A percentile compares a stretch with the other conserved stretches of the same genome.
These are phyloP conservation scores for Eucalyptus cloeziana DNA, from an alignment of 345 rosid species.

Conservation along the genomic window DNA sequence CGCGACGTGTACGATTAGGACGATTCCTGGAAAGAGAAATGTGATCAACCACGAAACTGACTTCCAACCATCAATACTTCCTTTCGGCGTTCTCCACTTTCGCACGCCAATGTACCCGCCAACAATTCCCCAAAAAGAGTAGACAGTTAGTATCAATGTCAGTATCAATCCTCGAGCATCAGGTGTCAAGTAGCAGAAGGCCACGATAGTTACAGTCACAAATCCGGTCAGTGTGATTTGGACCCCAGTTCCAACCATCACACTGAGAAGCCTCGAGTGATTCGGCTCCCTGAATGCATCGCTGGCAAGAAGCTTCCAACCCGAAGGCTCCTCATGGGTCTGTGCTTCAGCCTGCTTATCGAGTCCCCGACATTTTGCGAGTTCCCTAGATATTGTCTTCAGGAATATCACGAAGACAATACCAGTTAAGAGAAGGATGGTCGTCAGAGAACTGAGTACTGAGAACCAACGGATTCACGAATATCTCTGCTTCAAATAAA, in stretches of 20 bases:
- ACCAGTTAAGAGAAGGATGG: not conserved
- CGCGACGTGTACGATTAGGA: not conserved
- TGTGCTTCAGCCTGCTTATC: slow-evolving; percentile 67
- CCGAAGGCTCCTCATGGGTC: slow-evolving; percentile 25
- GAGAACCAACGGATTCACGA: not conserved
- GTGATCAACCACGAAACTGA: not conserved
- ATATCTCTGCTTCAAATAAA: not conserved
- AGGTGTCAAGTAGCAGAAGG: not conserved
- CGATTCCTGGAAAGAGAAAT: not conserved
- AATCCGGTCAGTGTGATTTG: not conserved
- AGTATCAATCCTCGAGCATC: not conserved
- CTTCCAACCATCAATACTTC: not conserved
- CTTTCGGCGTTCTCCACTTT: not conserved
- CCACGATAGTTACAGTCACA: not conserved
- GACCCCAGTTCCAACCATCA: not conserved
- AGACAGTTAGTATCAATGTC: not conserved
- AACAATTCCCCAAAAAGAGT: not conserved
- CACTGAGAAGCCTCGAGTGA: not conserved
- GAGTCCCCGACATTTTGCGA: slow-evolving; percentile 33
- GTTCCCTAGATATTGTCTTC: not conserved
- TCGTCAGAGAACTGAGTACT: not conserved
- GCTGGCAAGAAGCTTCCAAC: not conserved
- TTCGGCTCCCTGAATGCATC: not conserved
- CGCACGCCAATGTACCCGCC: not conserved
- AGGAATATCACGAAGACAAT: not conserved